A percentile compares a stretch with the other conserved stretches of the same genome.
Evolutionary conservation across 1,284 basidiomycete genomes (phyloP).

Genomic region (Sparassis latifolia): DNA sequence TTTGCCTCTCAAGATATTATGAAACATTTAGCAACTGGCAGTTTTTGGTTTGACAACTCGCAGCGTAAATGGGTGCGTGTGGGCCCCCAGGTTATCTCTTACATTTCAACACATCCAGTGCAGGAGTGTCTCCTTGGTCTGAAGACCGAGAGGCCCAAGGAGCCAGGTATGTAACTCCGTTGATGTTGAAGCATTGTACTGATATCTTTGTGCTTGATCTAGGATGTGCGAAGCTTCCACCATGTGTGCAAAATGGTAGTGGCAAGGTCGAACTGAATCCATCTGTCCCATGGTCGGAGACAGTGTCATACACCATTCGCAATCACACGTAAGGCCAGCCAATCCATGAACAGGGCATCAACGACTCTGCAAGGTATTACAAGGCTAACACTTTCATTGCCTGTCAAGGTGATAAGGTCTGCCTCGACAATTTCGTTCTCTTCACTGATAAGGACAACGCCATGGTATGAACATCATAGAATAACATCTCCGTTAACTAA

Average conservation of each 20-base stretch:
- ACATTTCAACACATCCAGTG: not conserved
- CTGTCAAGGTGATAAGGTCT: not conserved
- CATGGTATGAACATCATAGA: no score
- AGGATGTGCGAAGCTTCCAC: not conserved
- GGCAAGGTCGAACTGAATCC: not conserved
- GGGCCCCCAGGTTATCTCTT: not conserved
- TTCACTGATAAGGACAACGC: not conserved
- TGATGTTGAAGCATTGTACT: not conserved
- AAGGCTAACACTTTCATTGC: not conserved
- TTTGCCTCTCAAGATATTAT: conserved; percentile 11
- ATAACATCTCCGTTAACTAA: not conserved
- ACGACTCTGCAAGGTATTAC: not conserved
- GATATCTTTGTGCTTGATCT: not conserved
- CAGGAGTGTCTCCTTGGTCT: not conserved
- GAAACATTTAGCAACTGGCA: conserved; percentile 11
- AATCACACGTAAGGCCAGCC: not conserved
- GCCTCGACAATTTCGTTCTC: not conserved
- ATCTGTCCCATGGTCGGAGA: not conserved
- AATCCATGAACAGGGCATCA: not conserved
- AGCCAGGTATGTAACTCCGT: not conserved
- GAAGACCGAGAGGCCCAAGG: not conserved
- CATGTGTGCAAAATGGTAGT: not conserved
- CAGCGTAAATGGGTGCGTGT: conserved; percentile 3
- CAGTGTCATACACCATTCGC: not conserved
- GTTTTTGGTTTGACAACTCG: conserved; percentile 8